phyloP scores from a whole-genome alignment of 2,329 filamentous ascomycete species.

The Penicillium sp. region DNA sequence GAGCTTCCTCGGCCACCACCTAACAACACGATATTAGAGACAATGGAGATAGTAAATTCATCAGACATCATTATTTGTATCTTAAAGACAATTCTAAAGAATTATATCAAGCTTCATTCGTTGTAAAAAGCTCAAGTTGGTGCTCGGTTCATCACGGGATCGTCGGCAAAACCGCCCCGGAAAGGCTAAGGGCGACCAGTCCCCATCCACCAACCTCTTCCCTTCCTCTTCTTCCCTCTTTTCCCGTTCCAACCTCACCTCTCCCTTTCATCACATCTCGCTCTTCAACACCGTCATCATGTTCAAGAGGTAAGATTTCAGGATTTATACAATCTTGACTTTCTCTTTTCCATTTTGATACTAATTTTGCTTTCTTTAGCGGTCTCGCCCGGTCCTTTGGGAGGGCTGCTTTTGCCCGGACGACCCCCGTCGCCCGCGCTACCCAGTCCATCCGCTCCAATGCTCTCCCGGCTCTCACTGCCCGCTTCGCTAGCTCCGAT shows the following conservation, averaged over 20 bases:
- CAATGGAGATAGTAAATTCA: background rate
- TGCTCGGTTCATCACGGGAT: slow-evolving; percentile 44
- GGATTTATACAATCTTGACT: slow-evolving; percentile 18
- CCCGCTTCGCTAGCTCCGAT: slow-evolving; percentile 63
- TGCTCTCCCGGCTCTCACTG: slow-evolving; percentile 58
- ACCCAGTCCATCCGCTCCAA: slow-evolving; percentile 58
- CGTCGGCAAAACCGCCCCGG: slow-evolving; percentile 46
- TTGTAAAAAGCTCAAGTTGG: slow-evolving; percentile 1
- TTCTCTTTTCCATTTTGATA: slow-evolving; percentile 27
- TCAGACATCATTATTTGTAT: background rate
- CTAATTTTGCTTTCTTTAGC: slow-evolving; percentile 48
- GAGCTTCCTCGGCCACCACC: slow-evolving; percentile 11
- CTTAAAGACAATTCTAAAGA: background rate
- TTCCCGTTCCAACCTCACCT: slow-evolving; percentile 25
- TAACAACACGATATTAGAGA: slow-evolving; percentile 1
- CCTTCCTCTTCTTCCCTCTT: slow-evolving; percentile 36
- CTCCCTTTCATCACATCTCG: slow-evolving; percentile 31
- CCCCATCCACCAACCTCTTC: slow-evolving; percentile 36
- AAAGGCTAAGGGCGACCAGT: slow-evolving; percentile 39
- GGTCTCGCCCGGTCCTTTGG: slow-evolving; percentile 65
- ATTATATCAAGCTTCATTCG: background rate
- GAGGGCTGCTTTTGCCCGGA: slow-evolving; percentile 59
- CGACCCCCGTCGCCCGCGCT: slow-evolving; percentile 54
- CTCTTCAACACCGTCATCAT: slow-evolving; percentile 54
- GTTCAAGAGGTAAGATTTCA: slow-evolving; percentile 59